phyloP scores from a whole-genome alignment of 1,284 basidiomycete species.

The Tremellales sp. region DNA sequence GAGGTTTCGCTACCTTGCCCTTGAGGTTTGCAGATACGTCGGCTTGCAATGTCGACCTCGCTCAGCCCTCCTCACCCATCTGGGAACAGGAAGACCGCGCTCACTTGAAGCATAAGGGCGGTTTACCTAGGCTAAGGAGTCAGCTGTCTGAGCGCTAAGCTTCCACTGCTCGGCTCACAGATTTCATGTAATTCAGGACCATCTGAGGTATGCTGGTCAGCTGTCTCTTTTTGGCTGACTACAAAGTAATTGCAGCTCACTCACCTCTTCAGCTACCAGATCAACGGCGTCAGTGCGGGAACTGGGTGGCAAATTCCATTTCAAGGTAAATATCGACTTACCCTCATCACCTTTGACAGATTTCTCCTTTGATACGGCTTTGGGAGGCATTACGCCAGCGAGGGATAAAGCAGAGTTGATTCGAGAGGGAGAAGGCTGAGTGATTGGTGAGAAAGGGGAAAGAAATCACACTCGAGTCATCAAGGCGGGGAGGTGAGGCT shows the following conservation, averaged over 20 bases:
- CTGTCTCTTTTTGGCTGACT: too few species aligned
- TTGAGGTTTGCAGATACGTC: constrained; percentile 84
- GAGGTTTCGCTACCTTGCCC: constrained; percentile 72
- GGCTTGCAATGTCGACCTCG: constrained; percentile 49
- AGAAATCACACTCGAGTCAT: constrained; percentile 5
- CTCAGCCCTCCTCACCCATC: not conserved
- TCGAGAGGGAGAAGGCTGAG: constrained; percentile 1
- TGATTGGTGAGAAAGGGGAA: constrained; percentile 5
- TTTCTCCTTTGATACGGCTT: constrained; percentile 77
- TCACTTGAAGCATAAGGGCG: constrained; percentile 40
- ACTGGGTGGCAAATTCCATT: not conserved
- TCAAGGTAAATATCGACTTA: constrained; percentile 13
- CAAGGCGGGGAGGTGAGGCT: not conserved
- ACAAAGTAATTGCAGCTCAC: not conserved
- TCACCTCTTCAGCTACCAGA: constrained; percentile 41
- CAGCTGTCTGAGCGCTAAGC: not conserved
- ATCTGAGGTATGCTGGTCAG: too few species aligned
- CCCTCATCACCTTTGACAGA: constrained; percentile 47
- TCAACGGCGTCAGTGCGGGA: not conserved
- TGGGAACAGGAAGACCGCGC: constrained; percentile 4
- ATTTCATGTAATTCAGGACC: constrained; percentile 43
- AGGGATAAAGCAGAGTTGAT: not conserved
- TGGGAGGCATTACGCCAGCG: constrained; percentile 37
- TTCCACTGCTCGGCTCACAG: constrained; percentile 19
- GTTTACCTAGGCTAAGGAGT: not conserved